A percentile compares a stretch with the other conserved stretches of the same genome.
Conservation (phyloP, 129 eudicot species). For the Lonicera japonica region DNA sequence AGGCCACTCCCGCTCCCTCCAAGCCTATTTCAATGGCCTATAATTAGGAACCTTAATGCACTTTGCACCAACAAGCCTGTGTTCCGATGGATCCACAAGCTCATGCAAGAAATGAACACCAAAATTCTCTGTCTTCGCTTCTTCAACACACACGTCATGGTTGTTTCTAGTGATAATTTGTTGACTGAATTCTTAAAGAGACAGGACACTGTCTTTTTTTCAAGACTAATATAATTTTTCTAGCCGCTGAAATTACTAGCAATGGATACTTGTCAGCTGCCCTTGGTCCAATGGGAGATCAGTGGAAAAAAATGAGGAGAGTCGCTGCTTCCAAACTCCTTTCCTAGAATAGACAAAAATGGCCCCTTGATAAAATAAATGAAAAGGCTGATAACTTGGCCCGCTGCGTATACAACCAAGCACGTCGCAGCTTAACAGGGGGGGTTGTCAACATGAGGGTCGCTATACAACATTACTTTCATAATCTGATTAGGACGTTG, state of each 20-base stretch:
- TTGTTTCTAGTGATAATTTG: slow-evolving; percentile 24
- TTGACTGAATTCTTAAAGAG: slow-evolving; percentile 29
- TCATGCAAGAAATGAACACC: too few species aligned
- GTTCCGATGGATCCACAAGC: too few species aligned
- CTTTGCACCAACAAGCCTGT: too few species aligned
- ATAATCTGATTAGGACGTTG: slow-evolving; percentile 20
- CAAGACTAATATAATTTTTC: slow-evolving; percentile 26
- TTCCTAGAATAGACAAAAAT: too few species aligned
- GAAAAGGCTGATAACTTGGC: too few species aligned
- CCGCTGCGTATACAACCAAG: too few species aligned
- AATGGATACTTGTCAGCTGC: slow-evolving; percentile 14
- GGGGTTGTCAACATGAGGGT: too few species aligned
- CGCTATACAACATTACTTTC: slow-evolving; percentile 34
- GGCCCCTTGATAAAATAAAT: too few species aligned
- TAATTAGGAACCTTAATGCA: slow-evolving; percentile 29
- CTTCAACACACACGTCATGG: too few species aligned
- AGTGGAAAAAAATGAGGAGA: slow-evolving; percentile 38
- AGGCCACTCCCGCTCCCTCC: not conserved
- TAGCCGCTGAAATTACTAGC: slow-evolving; percentile 20
- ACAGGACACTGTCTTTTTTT: slow-evolving; percentile 31
- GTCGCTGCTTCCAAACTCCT: too few species aligned
- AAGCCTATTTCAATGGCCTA: slow-evolving; percentile 13
- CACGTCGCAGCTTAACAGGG: too few species aligned
- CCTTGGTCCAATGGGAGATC: slow-evolving; percentile 21
- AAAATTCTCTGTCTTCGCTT: too few species aligned